Conservation (phyloP, 257 asterid genomes). For the Linaria vulgaris region DNA sequence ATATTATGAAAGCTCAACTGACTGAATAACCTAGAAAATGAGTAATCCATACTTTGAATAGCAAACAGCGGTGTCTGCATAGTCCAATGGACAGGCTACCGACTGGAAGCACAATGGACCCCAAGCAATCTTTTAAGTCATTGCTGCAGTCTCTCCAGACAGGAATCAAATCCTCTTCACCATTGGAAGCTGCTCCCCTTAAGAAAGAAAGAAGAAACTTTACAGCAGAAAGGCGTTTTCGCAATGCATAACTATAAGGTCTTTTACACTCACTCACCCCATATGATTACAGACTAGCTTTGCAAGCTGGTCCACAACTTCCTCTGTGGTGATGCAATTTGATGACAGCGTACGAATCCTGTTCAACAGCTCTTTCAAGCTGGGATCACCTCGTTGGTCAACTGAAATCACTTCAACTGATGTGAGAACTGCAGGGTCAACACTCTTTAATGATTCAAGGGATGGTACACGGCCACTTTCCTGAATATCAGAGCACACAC, state of each 20-base stretch:
- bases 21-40: conserved; percentile 17
- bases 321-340: conserved; percentile 56
- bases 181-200: conserved; percentile 67
- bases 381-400: conserved; percentile 69
- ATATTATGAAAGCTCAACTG: conserved; percentile 20
- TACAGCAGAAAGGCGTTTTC: conserved; percentile 24
- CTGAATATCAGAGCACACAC: conserved; percentile 74
- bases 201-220: conserved; percentile 36
- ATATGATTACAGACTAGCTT: conserved; percentile 83
- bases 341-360: conserved; percentile 57
- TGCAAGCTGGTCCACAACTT: conserved; percentile 90
- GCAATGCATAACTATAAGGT: conserved; percentile 24
- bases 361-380: conserved; percentile 78
- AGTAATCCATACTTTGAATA: conserved; percentile 72
- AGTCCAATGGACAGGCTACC: conserved; percentile 77
- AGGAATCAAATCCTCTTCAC: conserved; percentile 63
- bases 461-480: conserved; percentile 93
- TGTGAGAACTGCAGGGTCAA: conserved; percentile 55
- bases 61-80: conserved; percentile 82
- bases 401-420: conserved; percentile 78
- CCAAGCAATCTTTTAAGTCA: conserved; percentile 76
- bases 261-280: conserved; percentile 79
- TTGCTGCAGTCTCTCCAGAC: conserved; percentile 80
- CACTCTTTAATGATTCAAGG: conserved; percentile 66
- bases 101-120: conserved; percentile 80